Percentiles rank a stretch among this genome's conserved stretches.
Evolutionary conservation across 2,329 filamentous ascomycete species (phyloP).

Genomic region (Pseudogymnoascus sp.): DNA sequence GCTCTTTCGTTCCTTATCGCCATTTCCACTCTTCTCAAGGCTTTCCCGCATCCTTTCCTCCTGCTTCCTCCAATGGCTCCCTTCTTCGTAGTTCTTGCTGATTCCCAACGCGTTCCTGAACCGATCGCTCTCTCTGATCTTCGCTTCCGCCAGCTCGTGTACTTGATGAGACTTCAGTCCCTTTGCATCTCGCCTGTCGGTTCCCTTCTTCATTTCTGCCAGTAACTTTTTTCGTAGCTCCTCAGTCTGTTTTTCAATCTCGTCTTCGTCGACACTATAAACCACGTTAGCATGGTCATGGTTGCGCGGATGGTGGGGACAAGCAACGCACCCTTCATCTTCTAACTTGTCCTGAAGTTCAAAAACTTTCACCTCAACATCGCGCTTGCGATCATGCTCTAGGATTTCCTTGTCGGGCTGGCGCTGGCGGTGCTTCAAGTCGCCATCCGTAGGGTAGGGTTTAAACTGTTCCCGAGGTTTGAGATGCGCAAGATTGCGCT

Average conservation of each 20-base stretch:
- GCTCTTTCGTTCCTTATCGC: slow-evolving; percentile 8
- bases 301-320: background rate
- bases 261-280: slow-evolving; percentile 69
- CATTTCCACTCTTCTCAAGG: slow-evolving; percentile 29
- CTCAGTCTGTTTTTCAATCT: slow-evolving; percentile 74
- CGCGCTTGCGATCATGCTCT: slow-evolving; percentile 85
- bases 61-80: slow-evolving; percentile 76
- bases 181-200: slow-evolving; percentile 34
- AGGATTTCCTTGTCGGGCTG: slow-evolving; percentile 88
- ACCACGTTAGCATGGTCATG: slow-evolving; percentile 11
- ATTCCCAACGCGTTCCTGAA: slow-evolving; percentile 82
- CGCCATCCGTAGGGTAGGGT: slow-evolving; percentile 64
- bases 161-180: slow-evolving; percentile 86
- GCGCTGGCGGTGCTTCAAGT: slow-evolving; percentile 68
- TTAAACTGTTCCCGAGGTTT: slow-evolving; percentile 61
- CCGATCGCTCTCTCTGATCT: slow-evolving; percentile 90
- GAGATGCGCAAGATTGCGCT: slow-evolving; percentile 87
- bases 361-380: slow-evolving; percentile 88
- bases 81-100: slow-evolving; percentile 76
- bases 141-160: slow-evolving; percentile 91
- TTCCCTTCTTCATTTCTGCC: slow-evolving; percentile 33
- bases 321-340: slow-evolving; percentile 63
- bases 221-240: slow-evolving; percentile 56
- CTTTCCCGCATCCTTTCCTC: slow-evolving; percentile 57
- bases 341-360: slow-evolving; percentile 87